Conservation (phyloP, 176 grass and related monocot genomes). For the Puccinellia tenuiflora region DNA sequence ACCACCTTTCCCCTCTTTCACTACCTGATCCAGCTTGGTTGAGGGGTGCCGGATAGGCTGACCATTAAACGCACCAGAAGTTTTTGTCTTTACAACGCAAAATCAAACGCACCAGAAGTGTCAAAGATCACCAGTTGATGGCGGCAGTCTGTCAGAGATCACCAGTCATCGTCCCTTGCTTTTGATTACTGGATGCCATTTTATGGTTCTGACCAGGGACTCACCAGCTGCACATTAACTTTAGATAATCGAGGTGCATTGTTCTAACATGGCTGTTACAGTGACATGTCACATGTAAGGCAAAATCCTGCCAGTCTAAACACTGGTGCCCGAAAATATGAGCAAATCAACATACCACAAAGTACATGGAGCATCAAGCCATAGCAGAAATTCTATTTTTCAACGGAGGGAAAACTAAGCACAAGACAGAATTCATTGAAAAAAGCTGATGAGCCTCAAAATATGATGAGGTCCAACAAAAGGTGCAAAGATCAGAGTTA, state of each 20-base stretch:
- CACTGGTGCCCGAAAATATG: not conserved
- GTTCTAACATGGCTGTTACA: not conserved
- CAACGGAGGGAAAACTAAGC: not conserved
- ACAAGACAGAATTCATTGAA: not conserved
- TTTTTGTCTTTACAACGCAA: conserved; percentile 5
- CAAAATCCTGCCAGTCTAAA: not conserved
- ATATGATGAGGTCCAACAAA: not conserved
- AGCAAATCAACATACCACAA: not conserved
- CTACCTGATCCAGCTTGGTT: too few species aligned
- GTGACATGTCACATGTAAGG: not conserved
- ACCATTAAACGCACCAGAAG: too few species aligned
- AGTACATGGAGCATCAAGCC: not conserved
- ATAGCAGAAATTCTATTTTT: not conserved
- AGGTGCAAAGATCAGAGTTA: not conserved
- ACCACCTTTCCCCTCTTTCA: too few species aligned
- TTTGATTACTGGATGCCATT: not conserved
- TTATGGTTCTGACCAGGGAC: not conserved
- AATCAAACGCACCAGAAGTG: not conserved
- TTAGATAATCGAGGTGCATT: not conserved
- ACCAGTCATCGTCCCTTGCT: not conserved
- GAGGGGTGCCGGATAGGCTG: too few species aligned
- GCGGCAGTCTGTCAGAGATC: not conserved
- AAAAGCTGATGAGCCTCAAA: not conserved
- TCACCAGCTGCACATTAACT: not conserved
- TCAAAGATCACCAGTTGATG: not conserved